These are phyloP conservation scores for Cytidiella melzeri DNA, from an alignment of 768 basidiomycete species.

Conservation along the genomic window DNA sequence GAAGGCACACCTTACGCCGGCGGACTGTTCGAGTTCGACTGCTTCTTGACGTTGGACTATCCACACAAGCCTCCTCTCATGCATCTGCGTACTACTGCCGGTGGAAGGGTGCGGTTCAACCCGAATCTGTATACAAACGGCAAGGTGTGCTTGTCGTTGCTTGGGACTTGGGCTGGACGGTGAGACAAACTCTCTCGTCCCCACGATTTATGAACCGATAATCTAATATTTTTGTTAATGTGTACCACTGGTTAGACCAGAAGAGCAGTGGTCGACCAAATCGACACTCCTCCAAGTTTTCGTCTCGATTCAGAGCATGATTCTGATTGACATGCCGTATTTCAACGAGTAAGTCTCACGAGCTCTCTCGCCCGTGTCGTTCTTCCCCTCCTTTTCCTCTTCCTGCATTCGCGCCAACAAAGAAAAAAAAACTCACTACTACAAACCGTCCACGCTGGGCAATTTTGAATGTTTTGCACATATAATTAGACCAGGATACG, in stretches of 20 bases:
- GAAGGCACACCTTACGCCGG: slow-evolving; percentile 65
- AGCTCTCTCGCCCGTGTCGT: background rate
- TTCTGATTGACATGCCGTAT: slow-evolving; percentile 46
- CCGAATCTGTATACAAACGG: slow-evolving; percentile 46
- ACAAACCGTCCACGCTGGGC: too few species aligned
- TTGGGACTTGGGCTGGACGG: slow-evolving; percentile 53
- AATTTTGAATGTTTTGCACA: too few species aligned
- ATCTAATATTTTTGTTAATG: background rate
- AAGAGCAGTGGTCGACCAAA: slow-evolving; percentile 42
- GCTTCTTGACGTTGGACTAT: slow-evolving; percentile 48
- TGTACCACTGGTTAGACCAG: too few species aligned
- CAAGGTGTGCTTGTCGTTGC: slow-evolving; percentile 48
- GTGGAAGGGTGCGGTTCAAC: slow-evolving; percentile 46
- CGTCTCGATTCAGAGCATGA: slow-evolving; percentile 56
- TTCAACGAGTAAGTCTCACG: slow-evolving; percentile 44
- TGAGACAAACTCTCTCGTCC: slow-evolving; percentile 17
- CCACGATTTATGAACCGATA: background rate
- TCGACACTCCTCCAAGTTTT: slow-evolving; percentile 54
- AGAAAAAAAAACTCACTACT: too few species aligned
- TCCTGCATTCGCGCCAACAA: background rate
- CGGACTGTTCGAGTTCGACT: slow-evolving; percentile 62
- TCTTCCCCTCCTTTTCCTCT: slow-evolving; percentile 7
- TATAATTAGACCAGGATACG: slow-evolving; percentile 39
- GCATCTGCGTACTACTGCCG: slow-evolving; percentile 48
- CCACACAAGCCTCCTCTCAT: slow-evolving; percentile 41